These are phyloP conservation scores for Pyronema domesticum DNA, from an alignment of 495 filamentous ascomycete species.

Conservation along the genomic window DNA sequence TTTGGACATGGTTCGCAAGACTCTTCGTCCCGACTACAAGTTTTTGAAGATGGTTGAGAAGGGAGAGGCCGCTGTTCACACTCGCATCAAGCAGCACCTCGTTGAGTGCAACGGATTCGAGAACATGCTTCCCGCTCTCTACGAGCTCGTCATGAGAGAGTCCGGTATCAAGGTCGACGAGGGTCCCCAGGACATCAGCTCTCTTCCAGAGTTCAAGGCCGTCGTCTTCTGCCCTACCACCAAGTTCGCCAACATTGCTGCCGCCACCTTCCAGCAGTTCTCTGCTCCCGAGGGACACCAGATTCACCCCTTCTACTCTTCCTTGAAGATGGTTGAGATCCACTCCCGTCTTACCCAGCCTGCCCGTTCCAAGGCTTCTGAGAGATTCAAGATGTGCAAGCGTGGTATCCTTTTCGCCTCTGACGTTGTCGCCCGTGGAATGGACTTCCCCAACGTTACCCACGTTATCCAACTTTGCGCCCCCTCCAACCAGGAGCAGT, in stretches of 20 bases:
- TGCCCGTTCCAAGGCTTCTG: conserved; percentile 45
- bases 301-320: conserved; percentile 30
- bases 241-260: conserved; percentile 45
- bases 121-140: conserved; percentile 55
- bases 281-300: conserved; percentile 9
- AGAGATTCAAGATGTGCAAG: conserved; percentile 44
- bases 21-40: conserved; percentile 56
- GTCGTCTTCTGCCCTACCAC: conserved; percentile 81
- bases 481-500: conserved; percentile 54
- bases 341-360: conserved; percentile 62
- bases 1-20: conserved; percentile 51
- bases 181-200: background rate
- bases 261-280: conserved; percentile 41
- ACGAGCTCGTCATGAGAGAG: conserved; percentile 48
- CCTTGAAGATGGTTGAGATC: conserved; percentile 43
- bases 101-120: conserved; percentile 48
- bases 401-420: conserved; percentile 72
- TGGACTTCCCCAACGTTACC: conserved; percentile 91
- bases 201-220: conserved; percentile 49
- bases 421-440: conserved; percentile 86
- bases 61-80: conserved; percentile 68
- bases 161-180: background rate
- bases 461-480: conserved; percentile 73
- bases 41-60: conserved; percentile 67
- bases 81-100: conserved; percentile 60